These are phyloP conservation scores for Kwoniella pini DNA, from an alignment of 768 basidiomycete species.

Conservation along the genomic window DNA sequence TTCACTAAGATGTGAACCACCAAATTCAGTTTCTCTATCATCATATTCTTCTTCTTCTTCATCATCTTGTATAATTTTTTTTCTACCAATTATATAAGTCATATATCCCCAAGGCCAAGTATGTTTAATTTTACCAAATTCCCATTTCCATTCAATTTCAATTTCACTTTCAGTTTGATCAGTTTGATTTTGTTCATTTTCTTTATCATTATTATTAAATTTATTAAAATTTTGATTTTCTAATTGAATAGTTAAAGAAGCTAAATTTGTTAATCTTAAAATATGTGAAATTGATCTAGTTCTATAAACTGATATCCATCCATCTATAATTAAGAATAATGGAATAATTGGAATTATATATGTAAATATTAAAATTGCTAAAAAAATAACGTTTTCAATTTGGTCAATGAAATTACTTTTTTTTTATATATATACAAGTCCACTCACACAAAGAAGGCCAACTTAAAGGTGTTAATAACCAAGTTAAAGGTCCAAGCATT, in stretches of 20 bases:
- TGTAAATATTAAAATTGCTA: constrained; percentile 43
- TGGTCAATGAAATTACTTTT: no score
- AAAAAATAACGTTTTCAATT: not conserved
- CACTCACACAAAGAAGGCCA: constrained; percentile 12
- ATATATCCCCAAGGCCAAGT: constrained; percentile 37
- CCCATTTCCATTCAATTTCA: constrained; percentile 45
- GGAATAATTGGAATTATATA: constrained; percentile 51
- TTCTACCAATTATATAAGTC: constrained; percentile 38
- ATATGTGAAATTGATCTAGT: constrained; percentile 41
- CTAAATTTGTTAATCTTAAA: constrained; percentile 21
- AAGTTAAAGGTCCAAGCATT: constrained; percentile 35
- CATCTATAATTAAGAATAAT: constrained; percentile 47
- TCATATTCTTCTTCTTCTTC: not conserved
- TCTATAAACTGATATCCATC: constrained; percentile 42
- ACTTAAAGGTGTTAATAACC: constrained; percentile 39
- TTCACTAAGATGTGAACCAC: no score
- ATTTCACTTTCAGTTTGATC: not conserved
- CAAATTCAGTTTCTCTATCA: not conserved
- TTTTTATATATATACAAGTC: no score
- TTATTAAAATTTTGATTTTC: constrained; percentile 28
- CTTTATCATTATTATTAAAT: not conserved
- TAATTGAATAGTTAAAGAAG: constrained; percentile 23
- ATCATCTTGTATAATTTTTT: not conserved
- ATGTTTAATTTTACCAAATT: constrained; percentile 34
- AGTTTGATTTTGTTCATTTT: not conserved